Evolutionary conservation across 1,139 yeast genomes (phyloP), one percentile per base, ranked within the genome.

Genomic region (Blastobotrys arbuscula): DNA sequence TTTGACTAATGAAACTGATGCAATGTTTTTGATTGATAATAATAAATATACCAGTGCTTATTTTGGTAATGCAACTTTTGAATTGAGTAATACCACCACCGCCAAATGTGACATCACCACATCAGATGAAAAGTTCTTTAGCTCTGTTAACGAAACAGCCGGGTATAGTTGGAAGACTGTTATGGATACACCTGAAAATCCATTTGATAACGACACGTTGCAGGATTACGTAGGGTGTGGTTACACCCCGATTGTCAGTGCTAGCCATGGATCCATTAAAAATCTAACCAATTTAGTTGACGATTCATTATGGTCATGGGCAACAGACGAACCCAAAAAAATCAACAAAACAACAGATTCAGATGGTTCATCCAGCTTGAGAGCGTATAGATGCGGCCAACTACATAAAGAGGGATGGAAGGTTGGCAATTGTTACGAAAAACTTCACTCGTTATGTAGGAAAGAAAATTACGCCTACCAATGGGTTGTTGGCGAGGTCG

Each of bases 271-370:
- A 4, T 42, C 51, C 2, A 37, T 50, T 24, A 40, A 62, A 2
- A 59, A 62, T 4, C 57, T 75, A 1, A 52, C 67, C 0, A 31
- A 53, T 0, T 53, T 68, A 20, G 54, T 75, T 15, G 64, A 68
- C 24, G 50, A 62, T 13, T 68, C 77, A 0, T 66, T 79, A 31
- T 88, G 96, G 96, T 75, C 87, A 4, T 86, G 95, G 95, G 75
- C 73, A 1, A 67, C 72, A 1, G 71, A 72, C 6, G 78, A 82
- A 57, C 92, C 90, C 4, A 39, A 54, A 19, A 21, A 19, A 18
- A 45, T 36, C 19, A 53, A 10, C 38, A 48, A 21, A 33, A 30
- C 53, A 4, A 45, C 50, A 15, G 36, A 50, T 23, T 20, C 46
- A 12, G 39, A 49, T 8, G 53, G 53, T 34, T 44, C 56, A 3